Base-by-base conservation (phyloP, 805 yeast species). In the Kurtzmaniella fragi region DNA sequence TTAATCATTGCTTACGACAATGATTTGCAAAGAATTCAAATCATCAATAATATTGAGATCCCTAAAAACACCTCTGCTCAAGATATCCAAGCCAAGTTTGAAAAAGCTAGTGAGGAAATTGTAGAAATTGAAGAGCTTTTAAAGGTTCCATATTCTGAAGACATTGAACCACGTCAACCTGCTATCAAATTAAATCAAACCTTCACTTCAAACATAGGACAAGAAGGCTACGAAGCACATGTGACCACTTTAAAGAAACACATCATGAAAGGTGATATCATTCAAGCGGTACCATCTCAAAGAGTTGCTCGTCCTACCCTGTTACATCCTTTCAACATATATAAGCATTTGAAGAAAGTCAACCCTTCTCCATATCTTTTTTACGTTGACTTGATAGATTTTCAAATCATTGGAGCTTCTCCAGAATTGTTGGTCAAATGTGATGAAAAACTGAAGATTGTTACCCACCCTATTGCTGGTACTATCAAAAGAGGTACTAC, bases 401-500 rank as follows among this genome's bases (percentile, higher is more conserved):
- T 91, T 70, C 96, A 90, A 61, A 76, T 93, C 35, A 91, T 93
- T 40, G 99, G 99, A 35, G 99, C 99, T 0, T 88, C 96, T 10
- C 99, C 99, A 2, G 99, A 93, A 60, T 66, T 91, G 40, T 70
- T 93, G 41, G 97, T 91, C 40, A 86, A 88, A 61, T 70, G 88
- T 5, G 96, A 89, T 49, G 44, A 49, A 17, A 71, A 82, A 28
- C 79, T 83, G 45, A 80, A 85, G 50, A 78, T 93, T 14, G 73
- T 91, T 38, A 93, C 97, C 2, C 98, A 93, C 61, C 99, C 99
- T 15, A 93, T 93, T 57, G 99, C 99, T 1, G 99, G 99, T 38
- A 93, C 99, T 2, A 84, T 93, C 42, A 77, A 70, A 49, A 79
- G 99, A 55, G 99, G 99, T 36, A 75, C 78, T 50, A 88, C 98